Evolutionary conservation across 2,329 filamentous ascomycete species (phyloP).

Genomic region (Fusarium nanum): DNA sequence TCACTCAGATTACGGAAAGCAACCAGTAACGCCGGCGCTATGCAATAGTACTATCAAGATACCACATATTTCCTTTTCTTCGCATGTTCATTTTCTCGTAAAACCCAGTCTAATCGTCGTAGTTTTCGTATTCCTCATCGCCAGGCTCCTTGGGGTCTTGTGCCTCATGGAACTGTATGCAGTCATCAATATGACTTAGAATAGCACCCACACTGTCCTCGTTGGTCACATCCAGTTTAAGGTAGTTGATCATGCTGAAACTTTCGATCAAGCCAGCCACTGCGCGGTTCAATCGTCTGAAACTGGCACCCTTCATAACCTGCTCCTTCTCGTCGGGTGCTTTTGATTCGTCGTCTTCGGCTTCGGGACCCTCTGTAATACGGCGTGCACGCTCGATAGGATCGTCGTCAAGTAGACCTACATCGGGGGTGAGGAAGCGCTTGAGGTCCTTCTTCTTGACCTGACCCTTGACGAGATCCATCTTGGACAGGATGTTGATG

Average conservation of each 20-base stretch:
- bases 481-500: slow-evolving; percentile 96
- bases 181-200: slow-evolving; percentile 92
- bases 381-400: slow-evolving; percentile 63
- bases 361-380: slow-evolving; percentile 53
- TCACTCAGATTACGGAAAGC: slow-evolving; percentile 36
- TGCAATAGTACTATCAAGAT: slow-evolving; percentile 44
- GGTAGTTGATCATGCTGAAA: slow-evolving; percentile 97
- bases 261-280: slow-evolving; percentile 94
- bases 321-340: slow-evolving; percentile 75
- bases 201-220: slow-evolving; percentile 90
- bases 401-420: slow-evolving; percentile 83
- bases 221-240: slow-evolving; percentile 88
- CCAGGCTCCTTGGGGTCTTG: slow-evolving; percentile 89
- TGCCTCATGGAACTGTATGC: slow-evolving; percentile 91
- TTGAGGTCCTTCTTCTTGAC: slow-evolving; percentile 89
- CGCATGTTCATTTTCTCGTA: slow-evolving; percentile 18
- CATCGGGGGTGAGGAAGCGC: slow-evolving; percentile 89
- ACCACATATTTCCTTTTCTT: slow-evolving; percentile 30
- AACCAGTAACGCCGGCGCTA: slow-evolving; percentile 48
- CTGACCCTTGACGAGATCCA: slow-evolving; percentile 94
- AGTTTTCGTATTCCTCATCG: slow-evolving; percentile 63
- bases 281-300: slow-evolving; percentile 84
- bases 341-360: slow-evolving; percentile 63
- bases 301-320: slow-evolving; percentile 84
- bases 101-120: slow-evolving; percentile 41